Base-by-base conservation (phyloP, 2,329 filamentous ascomycete genomes). In the Trichoderma atrobrunneum region DNA sequence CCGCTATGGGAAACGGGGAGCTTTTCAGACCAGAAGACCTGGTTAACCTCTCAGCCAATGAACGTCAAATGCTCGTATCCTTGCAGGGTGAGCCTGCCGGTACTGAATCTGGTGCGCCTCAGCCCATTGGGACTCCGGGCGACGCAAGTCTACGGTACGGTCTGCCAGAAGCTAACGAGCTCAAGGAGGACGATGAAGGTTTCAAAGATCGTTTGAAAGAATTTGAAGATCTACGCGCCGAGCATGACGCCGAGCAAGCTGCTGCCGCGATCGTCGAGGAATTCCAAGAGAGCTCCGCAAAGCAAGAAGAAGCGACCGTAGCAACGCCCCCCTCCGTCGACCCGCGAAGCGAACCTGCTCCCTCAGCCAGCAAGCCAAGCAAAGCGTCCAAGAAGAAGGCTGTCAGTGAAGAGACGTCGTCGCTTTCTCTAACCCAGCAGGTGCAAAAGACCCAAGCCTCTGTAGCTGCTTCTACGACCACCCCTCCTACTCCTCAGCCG, bases 191-290 rank as follows among this genome's bases (percentile, higher is more conserved):
- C 73, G 75, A 82, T 0, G 86, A 90, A 76, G 89, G 89, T 0
- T 91, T 90, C 76, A 86, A 86, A 73, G 92, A 93, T 61, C 91
- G 95, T 60, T 86, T 98, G 24, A 89, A 92, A 75, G 92, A 98
- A 78, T 98, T 98, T 79, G 90, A 97, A 76, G 89, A 92, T 34
- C 83, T 96, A 64, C 89, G 93, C 76, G 88, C 91, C n/a, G 89
- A 93, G 78, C 88, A 91, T 72, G 93, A 95, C 72, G 85, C 87
- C 18, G 84, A 87, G 65, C 81, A 84, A 72, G 77, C 79, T 30
- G 80, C 81, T 18, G 77, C 79, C 18, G 77, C 79, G 51, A 51
- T 57, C 18, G 77, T 57, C 18, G 77, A 78, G 43, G 68, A 71
- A 57, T 24, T 34, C 14, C 59, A 57, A 51, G 68, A 57, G 36